Conservation (phyloP, 192 early-diverging fungal species). For the Phlyctochytrium planicorne region DNA sequence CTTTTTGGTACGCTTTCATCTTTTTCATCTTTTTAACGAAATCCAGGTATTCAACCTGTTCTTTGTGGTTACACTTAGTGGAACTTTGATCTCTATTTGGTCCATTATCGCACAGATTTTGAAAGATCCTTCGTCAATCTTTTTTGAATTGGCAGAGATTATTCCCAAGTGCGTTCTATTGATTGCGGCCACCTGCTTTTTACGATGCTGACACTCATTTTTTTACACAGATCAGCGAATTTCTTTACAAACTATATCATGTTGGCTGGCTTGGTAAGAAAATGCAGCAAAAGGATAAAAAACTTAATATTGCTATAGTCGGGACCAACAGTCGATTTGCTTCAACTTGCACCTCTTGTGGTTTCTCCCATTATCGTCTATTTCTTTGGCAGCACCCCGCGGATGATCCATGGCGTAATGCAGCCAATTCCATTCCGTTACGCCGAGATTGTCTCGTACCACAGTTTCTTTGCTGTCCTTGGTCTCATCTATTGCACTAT, state of each 20-base stretch:
- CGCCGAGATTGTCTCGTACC: constrained; percentile 28
- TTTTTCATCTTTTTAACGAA: neutral
- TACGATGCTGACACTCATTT: too few species aligned
- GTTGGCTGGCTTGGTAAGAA: constrained; percentile 57
- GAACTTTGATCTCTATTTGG: constrained; percentile 49
- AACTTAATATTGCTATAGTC: constrained; percentile 18
- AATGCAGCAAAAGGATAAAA: too few species aligned
- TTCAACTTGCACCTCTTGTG: constrained; percentile 68
- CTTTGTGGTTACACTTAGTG: constrained; percentile 71
- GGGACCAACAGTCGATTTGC: constrained; percentile 62
- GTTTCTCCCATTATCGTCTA: constrained; percentile 54
- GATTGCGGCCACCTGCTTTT: too few species aligned
- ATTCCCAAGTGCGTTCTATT: too few species aligned
- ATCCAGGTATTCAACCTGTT: constrained; percentile 75
- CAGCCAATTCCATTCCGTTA: constrained; percentile 37
- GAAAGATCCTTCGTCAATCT: neutral
- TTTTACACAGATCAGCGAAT: constrained; percentile 69
- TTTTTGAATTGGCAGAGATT: constrained; percentile 6
- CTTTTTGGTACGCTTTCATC: constrained; percentile 58
- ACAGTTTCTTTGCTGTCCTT: constrained; percentile 39
- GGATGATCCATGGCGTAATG: constrained; percentile 57
- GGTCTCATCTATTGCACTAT: constrained; percentile 79
- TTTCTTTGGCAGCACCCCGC: constrained; percentile 72
- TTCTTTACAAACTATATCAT: constrained; percentile 87
- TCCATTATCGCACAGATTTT: constrained; percentile 42